Conservation (phyloP, 2,329 filamentous ascomycete genomes). For the Aspergillus proliferans region DNA sequence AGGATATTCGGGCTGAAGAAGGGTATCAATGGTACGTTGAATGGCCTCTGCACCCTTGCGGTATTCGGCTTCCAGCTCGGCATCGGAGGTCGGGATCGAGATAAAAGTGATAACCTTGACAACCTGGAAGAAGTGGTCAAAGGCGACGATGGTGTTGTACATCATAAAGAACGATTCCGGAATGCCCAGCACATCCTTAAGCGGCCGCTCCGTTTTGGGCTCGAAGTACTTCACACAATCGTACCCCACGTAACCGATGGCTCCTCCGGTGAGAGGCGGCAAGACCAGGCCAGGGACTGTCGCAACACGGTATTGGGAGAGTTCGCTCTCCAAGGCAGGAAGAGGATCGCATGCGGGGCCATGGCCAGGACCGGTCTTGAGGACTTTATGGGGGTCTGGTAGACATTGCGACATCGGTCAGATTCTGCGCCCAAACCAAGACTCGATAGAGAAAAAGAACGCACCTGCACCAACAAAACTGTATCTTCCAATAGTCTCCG, state of each 20-base stretch:
- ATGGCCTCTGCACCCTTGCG: constrained; percentile 59
- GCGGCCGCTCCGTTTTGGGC: constrained; percentile 82
- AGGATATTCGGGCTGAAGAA: constrained; percentile 68
- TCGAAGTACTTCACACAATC: constrained; percentile 98
- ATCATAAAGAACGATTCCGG: constrained; percentile 97
- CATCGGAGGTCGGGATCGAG: constrained; percentile 55
- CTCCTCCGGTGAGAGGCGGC: constrained; percentile 82
- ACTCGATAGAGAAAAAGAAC: constrained; percentile 13
- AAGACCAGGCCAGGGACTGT: constrained; percentile 75
- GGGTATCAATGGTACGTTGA: constrained; percentile 60
- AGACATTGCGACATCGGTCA: constrained; percentile 5
- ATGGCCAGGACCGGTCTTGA: constrained; percentile 83
- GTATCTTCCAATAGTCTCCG: constrained; percentile 88
- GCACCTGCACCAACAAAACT: constrained; percentile 82
- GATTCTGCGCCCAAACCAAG: neutral
- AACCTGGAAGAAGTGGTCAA: constrained; percentile 89
- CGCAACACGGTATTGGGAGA: constrained; percentile 71
- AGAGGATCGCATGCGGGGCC: constrained; percentile 79
- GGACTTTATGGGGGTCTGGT: constrained; percentile 62
- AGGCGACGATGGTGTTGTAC: constrained; percentile 87
- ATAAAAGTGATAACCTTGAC: constrained; percentile 93
- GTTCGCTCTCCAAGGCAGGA: constrained; percentile 71
- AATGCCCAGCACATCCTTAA: constrained; percentile 82
- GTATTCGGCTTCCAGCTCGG: constrained; percentile 63
- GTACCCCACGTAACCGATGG: constrained; percentile 94